Evolutionary conservation across 2,329 filamentous ascomycete species (phyloP).

Genomic region (Aureobasidium melanogenum): DNA sequence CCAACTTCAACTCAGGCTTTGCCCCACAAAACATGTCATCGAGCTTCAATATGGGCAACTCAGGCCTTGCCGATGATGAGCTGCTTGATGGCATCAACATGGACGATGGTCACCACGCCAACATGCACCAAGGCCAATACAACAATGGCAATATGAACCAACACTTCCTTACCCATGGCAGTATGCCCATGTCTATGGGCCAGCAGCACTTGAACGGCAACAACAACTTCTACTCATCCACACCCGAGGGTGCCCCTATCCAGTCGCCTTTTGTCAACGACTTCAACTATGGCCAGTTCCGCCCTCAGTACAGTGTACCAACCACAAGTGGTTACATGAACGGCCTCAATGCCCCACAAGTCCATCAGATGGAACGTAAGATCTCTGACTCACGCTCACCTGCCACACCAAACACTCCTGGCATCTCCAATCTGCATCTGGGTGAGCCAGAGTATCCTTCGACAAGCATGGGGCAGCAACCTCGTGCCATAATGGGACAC

Average conservation of each 20-base stretch:
- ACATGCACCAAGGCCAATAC: constrained; percentile 23
- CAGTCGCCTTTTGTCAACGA: constrained; percentile 78
- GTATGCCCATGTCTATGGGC: constrained; percentile 16
- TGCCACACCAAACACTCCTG: constrained; percentile 78
- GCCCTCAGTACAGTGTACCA: constrained; percentile 34
- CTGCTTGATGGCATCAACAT: constrained; percentile 63
- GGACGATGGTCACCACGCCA: constrained; percentile 32
- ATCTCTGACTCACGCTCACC: constrained; percentile 66
- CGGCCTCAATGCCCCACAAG: constrained; percentile 24
- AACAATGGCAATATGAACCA: constrained; percentile 13
- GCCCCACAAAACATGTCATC: constrained; percentile 52
- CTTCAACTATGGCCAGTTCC: constrained; percentile 71
- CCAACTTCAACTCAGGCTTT: constrained; percentile 48
- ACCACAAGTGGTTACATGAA: constrained; percentile 16
- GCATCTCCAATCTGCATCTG: constrained; percentile 63
- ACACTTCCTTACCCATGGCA: constrained; percentile 8
- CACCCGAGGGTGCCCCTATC: constrained; percentile 83
- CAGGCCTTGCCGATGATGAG: constrained; percentile 80
- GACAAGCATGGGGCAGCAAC: constrained; percentile 26
- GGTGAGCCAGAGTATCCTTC: constrained; percentile 46
- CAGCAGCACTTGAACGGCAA: constrained; percentile 24
- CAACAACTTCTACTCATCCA: constrained; percentile 67
- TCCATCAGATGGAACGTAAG: constrained; percentile 45
- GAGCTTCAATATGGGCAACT: constrained; percentile 68
- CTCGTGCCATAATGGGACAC: constrained; percentile 20